These are phyloP conservation scores for Globisporangium viniferum DNA, from an alignment of 352 stramenopile species.

Conservation along the genomic window DNA sequence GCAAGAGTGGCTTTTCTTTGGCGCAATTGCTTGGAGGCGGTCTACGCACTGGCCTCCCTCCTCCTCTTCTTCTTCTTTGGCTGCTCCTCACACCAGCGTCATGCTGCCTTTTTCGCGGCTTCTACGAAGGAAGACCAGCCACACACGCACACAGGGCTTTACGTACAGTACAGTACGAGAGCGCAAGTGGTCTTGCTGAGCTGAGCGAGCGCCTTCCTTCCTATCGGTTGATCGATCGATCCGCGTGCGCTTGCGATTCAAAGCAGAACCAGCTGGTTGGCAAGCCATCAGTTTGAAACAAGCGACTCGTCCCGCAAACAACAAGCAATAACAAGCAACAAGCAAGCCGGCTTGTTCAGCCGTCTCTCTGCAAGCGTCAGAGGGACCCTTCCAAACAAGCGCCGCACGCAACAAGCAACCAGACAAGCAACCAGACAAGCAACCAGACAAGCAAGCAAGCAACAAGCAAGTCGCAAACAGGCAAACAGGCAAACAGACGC, in stretches of 20 bases:
- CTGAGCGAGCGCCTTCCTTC: background rate
- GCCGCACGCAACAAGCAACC: background rate
- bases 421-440: too few species aligned
- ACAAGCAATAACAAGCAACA: background rate
- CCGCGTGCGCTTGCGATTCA: background rate
- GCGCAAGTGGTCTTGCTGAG: background rate
- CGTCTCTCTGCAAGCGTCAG: background rate
- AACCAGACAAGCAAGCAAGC: too few species aligned
- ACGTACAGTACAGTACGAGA: background rate
- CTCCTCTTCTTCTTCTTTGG: background rate
- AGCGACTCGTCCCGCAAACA: background rate
- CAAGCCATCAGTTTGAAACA: slow-evolving; percentile 5
- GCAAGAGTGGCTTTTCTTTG: background rate
- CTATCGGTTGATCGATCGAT: background rate
- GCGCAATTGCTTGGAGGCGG: background rate
- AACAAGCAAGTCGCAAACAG: background rate
- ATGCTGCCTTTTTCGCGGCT: background rate
- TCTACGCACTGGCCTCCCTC: background rate
- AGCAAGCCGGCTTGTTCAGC: background rate
- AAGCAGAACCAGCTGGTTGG: background rate
- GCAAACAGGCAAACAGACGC: too few species aligned
- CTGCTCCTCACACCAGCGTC: background rate
- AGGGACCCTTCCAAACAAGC: slow-evolving; percentile 9
- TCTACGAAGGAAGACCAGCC: background rate
- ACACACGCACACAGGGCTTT: background rate